Evolutionary conservation across 805 yeast species (phyloP).

Genomic region (Cyberlindnera nakhonratchasimensis): DNA sequence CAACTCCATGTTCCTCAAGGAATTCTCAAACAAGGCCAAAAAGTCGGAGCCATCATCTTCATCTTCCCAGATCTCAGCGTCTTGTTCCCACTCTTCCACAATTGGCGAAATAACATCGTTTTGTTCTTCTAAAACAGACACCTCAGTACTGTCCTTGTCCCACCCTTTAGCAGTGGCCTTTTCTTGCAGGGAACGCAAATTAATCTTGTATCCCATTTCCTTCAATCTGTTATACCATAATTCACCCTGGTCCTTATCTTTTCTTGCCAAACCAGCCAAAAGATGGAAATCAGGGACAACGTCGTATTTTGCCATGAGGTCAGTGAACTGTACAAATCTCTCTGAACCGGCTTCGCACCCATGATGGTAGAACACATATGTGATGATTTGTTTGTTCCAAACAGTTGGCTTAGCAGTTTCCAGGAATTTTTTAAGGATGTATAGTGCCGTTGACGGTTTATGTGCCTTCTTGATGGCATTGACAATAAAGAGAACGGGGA

Average conservation of each 20-base stretch:
- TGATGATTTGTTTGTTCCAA: constrained; percentile 9
- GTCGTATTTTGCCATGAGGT: constrained; percentile 11
- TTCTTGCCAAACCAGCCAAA: constrained; percentile 13
- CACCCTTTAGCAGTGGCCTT: constrained; percentile 12
- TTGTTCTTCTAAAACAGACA: constrained; percentile 5
- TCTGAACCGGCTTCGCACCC: constrained; percentile 8
- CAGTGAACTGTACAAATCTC: constrained; percentile 9
- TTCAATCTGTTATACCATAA: constrained; percentile 12
- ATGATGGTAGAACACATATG: constrained; percentile 15
- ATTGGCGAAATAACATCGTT: not conserved
- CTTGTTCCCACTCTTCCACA: constrained; percentile 8
- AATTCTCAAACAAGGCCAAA: not conserved
- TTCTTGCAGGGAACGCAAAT: constrained; percentile 1
- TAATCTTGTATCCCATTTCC: constrained; percentile 11
- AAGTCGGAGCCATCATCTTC: constrained; percentile 1
- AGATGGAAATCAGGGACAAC: constrained; percentile 17
- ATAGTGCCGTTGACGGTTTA: constrained; percentile 17
- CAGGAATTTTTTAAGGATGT: constrained; percentile 17
- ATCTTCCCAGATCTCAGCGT: constrained; percentile 5
- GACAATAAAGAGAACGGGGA: constrained; percentile 19
- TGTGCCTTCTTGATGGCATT: constrained; percentile 6
- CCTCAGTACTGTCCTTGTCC: constrained; percentile 2
- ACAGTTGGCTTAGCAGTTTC: not conserved
- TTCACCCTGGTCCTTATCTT: constrained; percentile 11
- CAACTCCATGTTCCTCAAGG: not conserved